Evolutionary conservation across 768 basidiomycete genomes (phyloP).

Genomic region (Termitomyces sp.): DNA sequence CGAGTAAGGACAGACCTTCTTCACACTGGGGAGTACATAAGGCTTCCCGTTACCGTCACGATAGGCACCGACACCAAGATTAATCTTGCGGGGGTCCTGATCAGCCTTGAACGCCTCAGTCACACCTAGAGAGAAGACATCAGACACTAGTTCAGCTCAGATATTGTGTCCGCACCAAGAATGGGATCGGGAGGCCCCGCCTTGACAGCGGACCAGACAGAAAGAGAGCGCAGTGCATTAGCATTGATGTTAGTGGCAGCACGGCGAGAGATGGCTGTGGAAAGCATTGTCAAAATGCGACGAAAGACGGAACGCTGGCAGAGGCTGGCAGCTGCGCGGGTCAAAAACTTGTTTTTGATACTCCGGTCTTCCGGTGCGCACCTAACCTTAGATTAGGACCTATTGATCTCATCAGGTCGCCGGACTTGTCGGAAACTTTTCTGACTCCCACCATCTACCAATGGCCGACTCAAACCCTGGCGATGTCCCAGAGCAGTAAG

Average conservation of each 20-base stretch:
- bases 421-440: background rate
- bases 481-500: conserved; percentile 8
- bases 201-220: conserved; percentile 77
- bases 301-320: conserved; percentile 14
- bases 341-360: background rate
- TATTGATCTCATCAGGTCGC: conserved; percentile 10
- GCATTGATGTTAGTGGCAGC: conserved; percentile 30
- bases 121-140: conserved; percentile 47
- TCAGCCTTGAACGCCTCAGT: conserved; percentile 97
- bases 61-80: conserved; percentile 96
- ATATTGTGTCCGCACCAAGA: conserved; percentile 52
- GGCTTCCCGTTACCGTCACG: conserved; percentile 94
- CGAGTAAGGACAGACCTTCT: conserved; percentile 49
- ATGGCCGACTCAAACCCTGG: conserved; percentile 10
- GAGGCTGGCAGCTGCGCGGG: conserved; percentile 9
- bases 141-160: conserved; percentile 2
- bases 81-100: conserved; percentile 88
- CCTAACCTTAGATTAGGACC: conserved; percentile 17
- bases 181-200: conserved; percentile 92
- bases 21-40: conserved; percentile 84
- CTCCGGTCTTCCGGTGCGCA: background rate
- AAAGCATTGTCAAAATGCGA: conserved; percentile 32
- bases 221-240: conserved; percentile 43
- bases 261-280: conserved; percentile 50
- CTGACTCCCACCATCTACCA: background rate